These are phyloP conservation scores for Hypomontagnella submonticulosa DNA, from an alignment of 495 filamentous ascomycete species.

Conservation along the genomic window DNA sequence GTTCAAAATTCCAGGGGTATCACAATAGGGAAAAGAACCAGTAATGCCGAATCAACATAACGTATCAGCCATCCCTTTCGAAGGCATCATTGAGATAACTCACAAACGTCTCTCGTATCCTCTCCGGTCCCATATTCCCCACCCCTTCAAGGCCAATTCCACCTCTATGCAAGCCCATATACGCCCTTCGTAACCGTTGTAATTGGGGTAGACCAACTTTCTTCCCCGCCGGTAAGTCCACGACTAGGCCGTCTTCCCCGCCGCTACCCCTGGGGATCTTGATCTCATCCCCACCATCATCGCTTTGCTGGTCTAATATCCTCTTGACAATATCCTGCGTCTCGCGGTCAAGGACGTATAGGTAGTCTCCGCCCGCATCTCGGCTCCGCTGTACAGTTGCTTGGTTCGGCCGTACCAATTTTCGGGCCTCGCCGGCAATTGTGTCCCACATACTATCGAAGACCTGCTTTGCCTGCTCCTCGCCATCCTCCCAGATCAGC, in stretches of 20 bases:
- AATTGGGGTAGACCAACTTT: slow-evolving; percentile 76
- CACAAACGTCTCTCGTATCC: slow-evolving; percentile 76
- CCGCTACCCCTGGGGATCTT: slow-evolving; percentile 45
- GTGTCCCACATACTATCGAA: slow-evolving; percentile 80
- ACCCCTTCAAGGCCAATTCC: slow-evolving; percentile 62
- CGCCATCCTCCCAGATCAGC: slow-evolving; percentile 80
- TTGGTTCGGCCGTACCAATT: slow-evolving; percentile 77
- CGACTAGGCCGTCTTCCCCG: slow-evolving; percentile 52
- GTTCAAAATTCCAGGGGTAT: slow-evolving; percentile 25
- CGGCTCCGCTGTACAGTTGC: slow-evolving; percentile 76
- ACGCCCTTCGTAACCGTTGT: slow-evolving; percentile 86
- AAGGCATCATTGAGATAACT: slow-evolving; percentile 78
- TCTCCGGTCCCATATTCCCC: slow-evolving; percentile 57
- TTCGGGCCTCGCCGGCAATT: slow-evolving; percentile 68
- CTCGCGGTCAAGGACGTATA: slow-evolving; percentile 85
- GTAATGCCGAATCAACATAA: background rate
- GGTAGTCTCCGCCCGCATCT: slow-evolving; percentile 76
- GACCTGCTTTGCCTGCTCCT: slow-evolving; percentile 54
- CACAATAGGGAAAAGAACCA: slow-evolving; percentile 4
- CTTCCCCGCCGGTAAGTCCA: slow-evolving; percentile 68
- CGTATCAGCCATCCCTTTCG: slow-evolving; percentile 60
- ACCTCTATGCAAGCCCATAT: slow-evolving; percentile 78
- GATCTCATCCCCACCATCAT: slow-evolving; percentile 67
- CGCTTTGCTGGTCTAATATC: slow-evolving; percentile 78
- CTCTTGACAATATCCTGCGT: slow-evolving; percentile 83